phyloP scores from a whole-genome alignment of 192 early-diverging fungal species.

The Coemansia sp. region DNA sequence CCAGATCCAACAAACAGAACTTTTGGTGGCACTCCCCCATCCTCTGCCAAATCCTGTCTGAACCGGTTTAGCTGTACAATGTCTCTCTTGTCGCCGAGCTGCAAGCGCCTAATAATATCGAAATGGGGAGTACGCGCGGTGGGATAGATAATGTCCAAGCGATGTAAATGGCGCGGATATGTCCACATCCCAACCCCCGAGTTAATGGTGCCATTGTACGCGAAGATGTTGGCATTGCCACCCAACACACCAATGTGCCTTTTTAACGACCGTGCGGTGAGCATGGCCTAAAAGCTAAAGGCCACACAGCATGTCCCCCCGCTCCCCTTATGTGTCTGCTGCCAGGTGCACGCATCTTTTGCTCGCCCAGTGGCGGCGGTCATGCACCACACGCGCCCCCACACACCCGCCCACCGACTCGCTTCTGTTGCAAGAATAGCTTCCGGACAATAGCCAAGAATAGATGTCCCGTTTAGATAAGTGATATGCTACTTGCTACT shows the following conservation, averaged over 20 bases:
- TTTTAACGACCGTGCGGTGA: too few relatives aligned
- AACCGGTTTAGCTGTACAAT: conserved; percentile 1
- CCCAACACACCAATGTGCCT: background rate
- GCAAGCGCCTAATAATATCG: conserved; percentile 9
- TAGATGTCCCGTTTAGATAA: background rate
- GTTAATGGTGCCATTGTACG: too few relatives aligned
- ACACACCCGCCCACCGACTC: background rate
- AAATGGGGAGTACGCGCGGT: background rate
- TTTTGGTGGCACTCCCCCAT: background rate
- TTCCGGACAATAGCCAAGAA: background rate
- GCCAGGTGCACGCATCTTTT: background rate
- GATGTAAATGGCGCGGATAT: background rate
- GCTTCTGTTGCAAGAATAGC: conserved; percentile 1
- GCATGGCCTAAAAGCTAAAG: too few relatives aligned
- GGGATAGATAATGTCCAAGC: background rate
- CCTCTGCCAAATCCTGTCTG: background rate
- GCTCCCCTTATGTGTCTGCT: too few relatives aligned
- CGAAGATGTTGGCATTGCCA: background rate
- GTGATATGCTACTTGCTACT: background rate
- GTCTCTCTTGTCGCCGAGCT: background rate
- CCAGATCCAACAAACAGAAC: background rate
- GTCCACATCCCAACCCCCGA: too few relatives aligned
- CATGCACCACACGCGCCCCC: conserved; percentile 5
- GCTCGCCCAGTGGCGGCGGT: background rate
- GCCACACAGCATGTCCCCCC: too few relatives aligned